Evolutionary conservation across 2,329 filamentous ascomycete species (phyloP), one percentile per base, ranked within the genome.

Genomic region (Botryotinia convoluta): DNA sequence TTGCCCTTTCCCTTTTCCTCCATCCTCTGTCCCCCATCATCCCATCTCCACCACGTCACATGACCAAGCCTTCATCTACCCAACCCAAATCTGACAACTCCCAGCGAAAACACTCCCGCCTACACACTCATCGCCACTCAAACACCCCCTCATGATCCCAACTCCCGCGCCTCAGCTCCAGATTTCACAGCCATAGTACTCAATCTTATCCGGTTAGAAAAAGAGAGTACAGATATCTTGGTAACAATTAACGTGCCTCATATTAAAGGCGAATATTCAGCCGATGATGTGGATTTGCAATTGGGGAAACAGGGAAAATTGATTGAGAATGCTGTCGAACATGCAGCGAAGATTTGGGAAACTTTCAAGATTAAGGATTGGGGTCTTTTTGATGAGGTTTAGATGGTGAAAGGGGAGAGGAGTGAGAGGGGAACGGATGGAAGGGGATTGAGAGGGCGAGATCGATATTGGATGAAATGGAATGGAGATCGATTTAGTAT

Each of bases 241-340:
- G 89, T 97, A 75, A 93, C 93, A 59, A 89, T 97, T 80, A 98
- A 97, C 82, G 92, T 97, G 65, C 95, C 95, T 42, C 92, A 96
- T 80, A 91, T 94, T 77, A 87, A 89, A 77, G 91, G 91, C 75
- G 89, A 92, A 81, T 94, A 94, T 80, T 86, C 90, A 78, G 88
- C 90, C 81, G 90, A 91, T 14, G 90, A 93, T 45, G 89, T 95
- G 26, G 89, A 93, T 79, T 83, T 91, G 72, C 86, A 89, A 79
- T 82, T 89, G 73, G 90, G 90, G 26, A 90, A 88, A 80, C 87
- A 88, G 79, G 92, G 91, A 6, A 87, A 89, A 81, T 83, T 93
- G 76, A 90, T 93, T 78, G 91, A 90, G 69, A 87, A 91, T 78
- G 88, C 87, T 9, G 87, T 91, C 54, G 91, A 93, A 80, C 90